Evolutionary conservation across 164 flowering plant species (phyloP), one percentile per base, ranked within the genome.

Genomic region (Dillenia suffruticosa): DNA sequence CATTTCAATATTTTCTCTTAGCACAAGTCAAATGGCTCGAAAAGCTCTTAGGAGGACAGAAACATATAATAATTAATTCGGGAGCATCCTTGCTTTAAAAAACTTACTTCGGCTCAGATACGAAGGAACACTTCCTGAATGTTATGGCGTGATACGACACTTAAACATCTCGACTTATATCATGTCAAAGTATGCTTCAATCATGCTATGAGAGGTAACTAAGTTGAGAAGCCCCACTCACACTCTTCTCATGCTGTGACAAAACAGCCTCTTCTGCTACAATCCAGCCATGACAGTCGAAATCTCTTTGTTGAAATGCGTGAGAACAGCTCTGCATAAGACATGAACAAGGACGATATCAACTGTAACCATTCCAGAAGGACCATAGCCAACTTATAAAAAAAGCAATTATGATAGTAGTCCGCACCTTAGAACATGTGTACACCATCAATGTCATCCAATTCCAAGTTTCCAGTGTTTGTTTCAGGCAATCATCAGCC

Each of bases 371-470:
- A 32, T 32, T 32, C 6, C 40, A 32, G 32, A 26, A 26, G 40
- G 40, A 32, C 40, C 40, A 32, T 32, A 32, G 40, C 40, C 40
- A 32, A 32, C 40, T 32, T 32, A 32, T 32, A 40, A 24, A n/a
- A 5, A 10, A 19, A 24, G 14, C 56, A 51, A 32, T 7, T 9
- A 51, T 8, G 12, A 32, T 8, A 24, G 16, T 12, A n/a, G 11
- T 12, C 52, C 77, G 46, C 46, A 87, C 96, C 84, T 82, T 74
- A 44, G 92, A 79, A 82, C 98, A 94, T 65, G 96, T 87, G 61
- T 83, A 83, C n/a, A 88, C 63, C 17, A 84, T 49, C 40, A 92
- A 77, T 13, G 99, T 88, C 87, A 92, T 77, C 97, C 97, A 95
- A 70, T 80, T 70, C 96, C 96, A 90, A 59, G 82, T 76, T 26